phyloP scores from a whole-genome alignment of 805 yeast genomes.

The Candida stauntonica region DNA sequence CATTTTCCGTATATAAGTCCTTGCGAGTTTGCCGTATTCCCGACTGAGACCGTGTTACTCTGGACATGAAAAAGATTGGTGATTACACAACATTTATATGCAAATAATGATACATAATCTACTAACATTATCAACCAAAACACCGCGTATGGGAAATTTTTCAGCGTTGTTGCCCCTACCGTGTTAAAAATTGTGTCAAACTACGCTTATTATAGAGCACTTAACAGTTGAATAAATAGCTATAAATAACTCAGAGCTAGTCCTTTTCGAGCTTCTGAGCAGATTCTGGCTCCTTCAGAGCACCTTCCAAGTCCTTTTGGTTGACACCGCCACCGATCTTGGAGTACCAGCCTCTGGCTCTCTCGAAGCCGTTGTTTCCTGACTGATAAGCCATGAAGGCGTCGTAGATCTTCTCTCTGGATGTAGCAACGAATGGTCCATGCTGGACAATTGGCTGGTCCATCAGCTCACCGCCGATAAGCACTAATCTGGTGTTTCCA shows the following conservation, averaged over 20 bases:
- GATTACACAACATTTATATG: too few species aligned
- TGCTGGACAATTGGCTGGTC: constrained; percentile 78
- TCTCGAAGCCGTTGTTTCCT: constrained; percentile 66
- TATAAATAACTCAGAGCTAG: constrained; percentile 11
- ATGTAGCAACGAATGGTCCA: constrained; percentile 86
- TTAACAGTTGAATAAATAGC: neutral
- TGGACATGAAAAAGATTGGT: neutral
- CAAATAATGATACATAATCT: too few species aligned
- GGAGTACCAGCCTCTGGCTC: constrained; percentile 54
- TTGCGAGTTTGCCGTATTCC: constrained; percentile 5
- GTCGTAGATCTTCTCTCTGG: constrained; percentile 58
- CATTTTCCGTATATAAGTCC: neutral
- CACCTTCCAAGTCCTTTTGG: constrained; percentile 23
- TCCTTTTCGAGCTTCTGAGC: constrained; percentile 9
- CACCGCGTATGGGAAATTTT: constrained; percentile 2
- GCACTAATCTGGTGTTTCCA: constrained; percentile 53
- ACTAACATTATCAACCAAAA: too few species aligned
- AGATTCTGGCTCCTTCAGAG: constrained; percentile 2
- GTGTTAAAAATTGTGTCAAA: neutral
- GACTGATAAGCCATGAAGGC: constrained; percentile 71
- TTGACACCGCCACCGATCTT: constrained; percentile 34
- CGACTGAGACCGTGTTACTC: constrained; percentile 4
- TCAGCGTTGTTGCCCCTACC: constrained; percentile 1
- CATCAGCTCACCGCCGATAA: constrained; percentile 72
- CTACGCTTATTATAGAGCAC: too few species aligned